Base-by-base conservation (phyloP, 2,329 filamentous ascomycete genomes). In the Lasiodiplodia citricola region DNA sequence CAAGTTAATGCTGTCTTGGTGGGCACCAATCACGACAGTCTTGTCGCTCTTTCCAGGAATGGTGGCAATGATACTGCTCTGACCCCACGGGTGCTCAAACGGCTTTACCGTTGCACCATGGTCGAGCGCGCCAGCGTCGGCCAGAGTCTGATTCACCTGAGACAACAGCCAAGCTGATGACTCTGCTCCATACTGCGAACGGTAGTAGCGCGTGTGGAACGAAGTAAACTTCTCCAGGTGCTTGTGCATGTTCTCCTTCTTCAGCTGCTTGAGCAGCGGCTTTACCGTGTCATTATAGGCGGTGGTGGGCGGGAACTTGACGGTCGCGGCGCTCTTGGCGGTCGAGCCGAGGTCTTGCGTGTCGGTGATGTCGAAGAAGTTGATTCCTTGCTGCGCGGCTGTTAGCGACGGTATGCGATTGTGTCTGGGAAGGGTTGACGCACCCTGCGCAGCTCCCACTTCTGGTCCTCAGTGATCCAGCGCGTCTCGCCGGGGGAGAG, bases 1-100 rank as follows among this genome's bases (percentile, higher is more conserved):
- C 56, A 97, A 86, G 81, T 98, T 98, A 82, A 97, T 96, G 75
- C 92, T 96, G 80, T 98, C 95, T 79, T 97, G 94, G 80, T 97
- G 94, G 0, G 94, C 94, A 65, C 95, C 94, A 72, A 97, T 91
- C 25, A 97, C 90, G 38, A 96, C 87, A 0, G 94, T 97, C 79
- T 91, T 91, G 76, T 96, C 90, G 69, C 88, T 91, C 83, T 92
- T 87, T 68, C 95, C 95, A 0, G 95, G 95, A 60, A 99, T 93
- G 7, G 91, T 94, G 28, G 93, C 94, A 76, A 98, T 96, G 76
- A 98, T 91, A 71, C 91, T 95, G 81, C 91, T 91, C 78, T 99
- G 95, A 70, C 91, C 91, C 94, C 94, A 99, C 0, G 89, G 81
- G 79, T 98, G 95, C 52, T 85, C 80, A 79, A 98, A 97, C 72